These are phyloP conservation scores for Xylaria flabelliformis DNA, from an alignment of 495 filamentous ascomycete species.

Conservation along the genomic window DNA sequence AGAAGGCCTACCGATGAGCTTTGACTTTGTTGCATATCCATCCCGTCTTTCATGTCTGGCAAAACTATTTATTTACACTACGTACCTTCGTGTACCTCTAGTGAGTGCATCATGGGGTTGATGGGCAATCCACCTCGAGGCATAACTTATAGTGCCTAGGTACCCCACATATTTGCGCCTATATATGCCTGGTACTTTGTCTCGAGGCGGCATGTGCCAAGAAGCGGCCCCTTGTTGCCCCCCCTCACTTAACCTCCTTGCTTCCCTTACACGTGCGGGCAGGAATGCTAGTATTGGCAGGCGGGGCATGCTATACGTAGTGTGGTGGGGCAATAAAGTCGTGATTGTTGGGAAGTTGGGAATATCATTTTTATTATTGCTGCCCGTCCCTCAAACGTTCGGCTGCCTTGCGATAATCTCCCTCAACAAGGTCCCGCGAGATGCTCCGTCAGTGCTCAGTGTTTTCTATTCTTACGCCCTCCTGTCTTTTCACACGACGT, in stretches of 20 bases:
- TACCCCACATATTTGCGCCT: too few relatives aligned
- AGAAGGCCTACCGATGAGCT: background rate
- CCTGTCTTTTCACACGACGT: conserved; percentile 13
- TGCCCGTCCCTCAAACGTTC: background rate
- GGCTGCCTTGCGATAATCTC: background rate
- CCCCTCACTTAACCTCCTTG: background rate
- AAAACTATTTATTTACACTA: too few relatives aligned
- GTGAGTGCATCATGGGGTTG: too few relatives aligned
- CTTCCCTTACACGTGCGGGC: background rate
- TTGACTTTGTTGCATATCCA: background rate
- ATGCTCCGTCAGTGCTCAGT: conserved; percentile 20
- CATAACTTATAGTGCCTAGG: too few relatives aligned
- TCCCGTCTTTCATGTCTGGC: too few relatives aligned
- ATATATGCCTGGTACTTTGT: too few relatives aligned
- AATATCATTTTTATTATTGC: background rate
- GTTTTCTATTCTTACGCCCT: conserved; percentile 15
- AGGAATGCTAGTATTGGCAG: background rate
- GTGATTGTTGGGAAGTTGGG: background rate
- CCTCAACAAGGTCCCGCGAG: background rate
- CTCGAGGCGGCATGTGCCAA: background rate
- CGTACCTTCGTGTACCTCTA: too few relatives aligned
- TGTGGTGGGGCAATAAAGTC: conserved; percentile 5
- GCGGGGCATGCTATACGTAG: conserved; percentile 10
- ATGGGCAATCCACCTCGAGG: too few relatives aligned
- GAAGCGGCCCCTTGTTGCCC: background rate